Evolutionary conservation across 495 filamentous ascomycete species (phyloP), one percentile per base, ranked within the genome.

Genomic region (Haplographium delicatum): DNA sequence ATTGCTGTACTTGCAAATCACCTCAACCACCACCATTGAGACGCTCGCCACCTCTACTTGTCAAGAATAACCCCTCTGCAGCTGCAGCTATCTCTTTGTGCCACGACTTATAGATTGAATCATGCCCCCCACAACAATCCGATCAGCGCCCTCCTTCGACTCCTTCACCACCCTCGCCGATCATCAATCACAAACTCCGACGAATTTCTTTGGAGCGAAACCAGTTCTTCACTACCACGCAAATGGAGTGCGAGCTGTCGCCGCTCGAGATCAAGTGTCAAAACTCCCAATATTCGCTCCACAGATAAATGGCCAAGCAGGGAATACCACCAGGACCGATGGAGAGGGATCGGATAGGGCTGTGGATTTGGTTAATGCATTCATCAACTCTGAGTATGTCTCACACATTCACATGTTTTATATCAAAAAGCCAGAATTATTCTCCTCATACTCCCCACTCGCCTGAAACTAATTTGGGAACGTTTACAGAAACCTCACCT

Each of bases 181-280:
- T 47, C 88, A 95, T 67, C 88, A 95, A 63, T 81, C 84, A 23
- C 82, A 83, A 52, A 98, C 93, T 7, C 93, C 93, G 0, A 65
- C 71, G 42, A 89, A 84, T 24, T 98, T 97, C 76, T 84, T 82
- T 66, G 75, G 76, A 60, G 84, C 80, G 8, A 86, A 84, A 47
- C 81, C 91, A 10, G 76, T 98, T 26, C 80, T 97, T 0, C 76
- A 96, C 71, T 84, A 83, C 68, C 85, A 84, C 60, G 75, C 71
- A 54, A 62, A 77, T 40, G 70, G 72, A 58, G 78, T 83, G 61
- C 84, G 82, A 39, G 75, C 89, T 27, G 57, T 66, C 51, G 71
- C 83, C 52, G 68, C 57, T 57, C 67, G 28, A 54, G 62, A 56
- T 56, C 74, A 65, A 61, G 68, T 54, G 40, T 67, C 69, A 23